These are phyloP conservation scores for Yarrowia divulgata DNA, from an alignment of 805 yeast genomes.

Conservation along the genomic window DNA sequence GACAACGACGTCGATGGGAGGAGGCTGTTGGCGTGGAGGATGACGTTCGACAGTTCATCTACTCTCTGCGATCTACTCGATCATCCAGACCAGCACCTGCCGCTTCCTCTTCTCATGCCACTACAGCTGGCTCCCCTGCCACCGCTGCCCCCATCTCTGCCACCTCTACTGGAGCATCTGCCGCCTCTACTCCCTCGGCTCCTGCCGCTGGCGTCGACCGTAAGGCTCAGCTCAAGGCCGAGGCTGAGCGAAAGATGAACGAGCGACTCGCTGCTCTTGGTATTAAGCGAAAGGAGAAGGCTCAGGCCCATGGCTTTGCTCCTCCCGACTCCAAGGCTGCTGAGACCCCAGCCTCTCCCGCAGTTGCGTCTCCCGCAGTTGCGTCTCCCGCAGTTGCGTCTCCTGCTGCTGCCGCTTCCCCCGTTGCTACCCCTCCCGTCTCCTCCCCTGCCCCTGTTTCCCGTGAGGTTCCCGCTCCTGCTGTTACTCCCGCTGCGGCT, in stretches of 20 bases:
- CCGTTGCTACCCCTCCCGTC: conserved; percentile 40
- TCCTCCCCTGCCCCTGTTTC: conserved; percentile 39
- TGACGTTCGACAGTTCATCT: conserved; percentile 69
- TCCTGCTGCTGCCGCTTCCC: conserved; percentile 23
- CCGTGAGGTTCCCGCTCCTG: conserved; percentile 38
- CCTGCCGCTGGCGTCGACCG: conserved; percentile 65
- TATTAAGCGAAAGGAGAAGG: conserved; percentile 52
- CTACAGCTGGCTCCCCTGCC: not conserved
- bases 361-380: conserved; percentile 41
- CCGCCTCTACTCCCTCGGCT: conserved; percentile 33
- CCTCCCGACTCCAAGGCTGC: conserved; percentile 43
- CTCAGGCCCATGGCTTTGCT: conserved; percentile 41
- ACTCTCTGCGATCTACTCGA: conserved; percentile 52
- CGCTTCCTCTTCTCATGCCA: not conserved
- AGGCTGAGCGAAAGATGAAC: conserved; percentile 81
- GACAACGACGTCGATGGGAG: conserved; percentile 79
- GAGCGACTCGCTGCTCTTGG: conserved; percentile 85
- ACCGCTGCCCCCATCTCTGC: conserved; percentile 19
- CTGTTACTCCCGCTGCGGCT: conserved; percentile 37
- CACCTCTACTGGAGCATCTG: conserved; percentile 18
- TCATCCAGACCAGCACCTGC: conserved; percentile 38
- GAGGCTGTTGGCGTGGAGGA: conserved; percentile 77
- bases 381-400: conserved; percentile 37
- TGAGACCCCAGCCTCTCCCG: conserved; percentile 12
- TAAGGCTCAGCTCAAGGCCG: conserved; percentile 81